These are phyloP conservation scores for Ophiostoma angusticollis DNA, from an alignment of 2,329 filamentous ascomycete species.

Conservation along the genomic window DNA sequence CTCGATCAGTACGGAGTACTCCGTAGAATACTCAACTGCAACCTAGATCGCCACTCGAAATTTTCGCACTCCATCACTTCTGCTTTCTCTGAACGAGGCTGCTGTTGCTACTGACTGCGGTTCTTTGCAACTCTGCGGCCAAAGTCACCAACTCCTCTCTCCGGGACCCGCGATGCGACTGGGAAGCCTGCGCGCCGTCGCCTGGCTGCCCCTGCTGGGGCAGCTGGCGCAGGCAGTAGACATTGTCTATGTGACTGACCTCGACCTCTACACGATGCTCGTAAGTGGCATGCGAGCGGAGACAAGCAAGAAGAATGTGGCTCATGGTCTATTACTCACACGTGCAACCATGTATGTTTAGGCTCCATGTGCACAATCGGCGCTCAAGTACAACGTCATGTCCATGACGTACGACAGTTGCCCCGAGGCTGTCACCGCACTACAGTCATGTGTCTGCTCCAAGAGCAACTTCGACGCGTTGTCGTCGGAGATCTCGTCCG, in stretches of 20 bases:
- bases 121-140: background rate
- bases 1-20: too few relatives aligned
- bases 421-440: slow-evolving; percentile 27
- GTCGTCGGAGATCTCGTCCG: slow-evolving; percentile 25
- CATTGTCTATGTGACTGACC: slow-evolving; percentile 32
- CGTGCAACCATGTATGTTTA: too few relatives aligned
- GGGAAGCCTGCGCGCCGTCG: background rate
- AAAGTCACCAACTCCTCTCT: background rate
- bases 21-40: too few relatives aligned
- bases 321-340: too few relatives aligned
- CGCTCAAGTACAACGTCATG: slow-evolving; percentile 31
- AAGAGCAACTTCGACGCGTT: slow-evolving; percentile 30
- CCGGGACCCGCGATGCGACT: slow-evolving; percentile 2
- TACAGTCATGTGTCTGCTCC: slow-evolving; percentile 42
- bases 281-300: slow-evolving; percentile 18
- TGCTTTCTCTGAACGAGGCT: too few relatives aligned
- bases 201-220: slow-evolving; percentile 9
- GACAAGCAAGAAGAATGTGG: background rate
- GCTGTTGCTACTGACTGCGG: too few relatives aligned
- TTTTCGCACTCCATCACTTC: too few relatives aligned
- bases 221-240: slow-evolving; percentile 3
- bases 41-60: too few relatives aligned
- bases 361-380: slow-evolving; percentile 37
- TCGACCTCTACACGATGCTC: slow-evolving; percentile 28
- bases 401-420: slow-evolving; percentile 30